Evolutionary conservation across 2,329 filamentous ascomycete genomes (phyloP).

Genomic region (Cytospora mali): DNA sequence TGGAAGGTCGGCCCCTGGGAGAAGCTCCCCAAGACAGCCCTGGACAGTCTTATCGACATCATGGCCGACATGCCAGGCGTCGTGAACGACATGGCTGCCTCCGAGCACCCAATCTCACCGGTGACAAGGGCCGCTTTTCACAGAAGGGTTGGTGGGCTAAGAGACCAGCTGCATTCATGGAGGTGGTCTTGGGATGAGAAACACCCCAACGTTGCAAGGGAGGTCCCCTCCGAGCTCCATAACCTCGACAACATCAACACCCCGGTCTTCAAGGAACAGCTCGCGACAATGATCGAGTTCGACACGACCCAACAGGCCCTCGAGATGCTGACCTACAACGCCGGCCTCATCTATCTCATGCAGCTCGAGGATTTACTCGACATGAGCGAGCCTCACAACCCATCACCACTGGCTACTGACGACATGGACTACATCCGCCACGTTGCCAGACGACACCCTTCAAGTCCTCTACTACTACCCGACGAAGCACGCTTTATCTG

Average conservation of each 20-base stretch:
- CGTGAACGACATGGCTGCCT: slow-evolving; percentile 29
- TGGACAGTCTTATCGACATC: slow-evolving; percentile 32
- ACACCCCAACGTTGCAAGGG: slow-evolving; percentile 18
- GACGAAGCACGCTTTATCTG: slow-evolving; percentile 23
- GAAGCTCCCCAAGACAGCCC: slow-evolving; percentile 29
- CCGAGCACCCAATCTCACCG: slow-evolving; percentile 24
- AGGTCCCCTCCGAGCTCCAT: slow-evolving; percentile 18
- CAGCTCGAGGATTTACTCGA: slow-evolving; percentile 26
- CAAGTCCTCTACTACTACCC: slow-evolving; percentile 22
- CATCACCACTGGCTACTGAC: slow-evolving; percentile 1
- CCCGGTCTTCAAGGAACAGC: slow-evolving; percentile 23
- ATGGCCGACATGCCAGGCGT: slow-evolving; percentile 31
- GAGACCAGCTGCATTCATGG: slow-evolving; percentile 12
- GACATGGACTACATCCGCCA: slow-evolving; percentile 15
- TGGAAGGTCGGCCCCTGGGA: slow-evolving; percentile 34
- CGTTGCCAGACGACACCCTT: not conserved
- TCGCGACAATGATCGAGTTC: slow-evolving; percentile 24
- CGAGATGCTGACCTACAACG: slow-evolving; percentile 29
- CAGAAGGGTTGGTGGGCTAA: slow-evolving; percentile 10
- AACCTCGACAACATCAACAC: slow-evolving; percentile 20
- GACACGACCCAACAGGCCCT: slow-evolving; percentile 25
- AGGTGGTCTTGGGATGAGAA: slow-evolving; percentile 15
- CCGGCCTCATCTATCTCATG: slow-evolving; percentile 26
- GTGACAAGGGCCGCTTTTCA: slow-evolving; percentile 17
- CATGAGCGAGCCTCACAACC: slow-evolving; percentile 19